Base-by-base conservation (phyloP, 2,329 filamentous ascomycete species). In the Cyclaneusma minus region DNA sequence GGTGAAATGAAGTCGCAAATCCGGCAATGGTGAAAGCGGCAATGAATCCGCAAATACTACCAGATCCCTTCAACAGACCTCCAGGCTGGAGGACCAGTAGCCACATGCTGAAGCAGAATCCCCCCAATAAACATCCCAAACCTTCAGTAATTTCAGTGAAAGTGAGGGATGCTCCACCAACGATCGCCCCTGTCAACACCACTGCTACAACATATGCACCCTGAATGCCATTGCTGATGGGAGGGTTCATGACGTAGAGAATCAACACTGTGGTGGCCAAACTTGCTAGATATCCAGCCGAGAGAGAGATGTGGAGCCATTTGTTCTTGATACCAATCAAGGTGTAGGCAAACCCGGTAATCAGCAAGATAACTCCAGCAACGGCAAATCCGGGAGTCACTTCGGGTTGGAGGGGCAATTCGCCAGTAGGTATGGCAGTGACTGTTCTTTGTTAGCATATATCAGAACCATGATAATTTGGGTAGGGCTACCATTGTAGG, bases 31-130 rank as follows among this genome's bases (percentile, higher is more conserved):
- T 75, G 37, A 94, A 74, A 15, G 62, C 67, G 4, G 68, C 62
- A 35, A 94, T 87, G 39, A 95, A 77, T 13, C 79, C 72, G 7
- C 69, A 65, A 45, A 75, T 84, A 4, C 71, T 62, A 10, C 60
- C 57, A 1, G 61, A 61, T 3, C 63, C 60, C 4, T 59, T 56
- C 21, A 94, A 58, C 17, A 93, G 56, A 1, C 85, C 84, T 5
- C 83, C 85, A 0, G 72, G 61, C 29, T 71, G 74, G 22, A 94
- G 52, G 13, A 74, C 75, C 23, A 94, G 60, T 27, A 95, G 60
- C 87, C 87, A 95, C 84, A 92, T 92, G 45, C 74, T 72, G 6
- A 89, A 46, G 36, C 74, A 83, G 48, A 89, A 92, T 1, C 84
- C 84, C 14, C 83, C 84, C 0, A 93, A 58, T n/a, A 87, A 56